Evolutionary conservation across 23 red algal species (phyloP).

Genomic region (Gracilaria domingensis): DNA sequence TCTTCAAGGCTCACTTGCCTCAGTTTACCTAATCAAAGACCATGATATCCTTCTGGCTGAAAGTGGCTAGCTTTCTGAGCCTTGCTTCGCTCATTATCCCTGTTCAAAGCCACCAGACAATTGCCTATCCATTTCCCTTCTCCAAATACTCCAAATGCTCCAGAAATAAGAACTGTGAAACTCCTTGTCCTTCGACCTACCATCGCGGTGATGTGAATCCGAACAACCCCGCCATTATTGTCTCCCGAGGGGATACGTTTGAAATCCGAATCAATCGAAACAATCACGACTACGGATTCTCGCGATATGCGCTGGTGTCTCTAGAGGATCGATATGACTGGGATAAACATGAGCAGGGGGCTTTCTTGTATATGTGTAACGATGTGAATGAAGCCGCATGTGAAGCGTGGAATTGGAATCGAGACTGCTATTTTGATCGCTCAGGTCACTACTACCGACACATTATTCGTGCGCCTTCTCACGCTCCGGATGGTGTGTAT

Average conservation of each 20-base stretch:
- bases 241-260: slow-evolving; percentile 15
- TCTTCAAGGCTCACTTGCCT: too few relatives aligned
- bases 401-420: neutral
- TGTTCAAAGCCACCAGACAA: slow-evolving; percentile 2
- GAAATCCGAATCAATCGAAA: slow-evolving; percentile 41
- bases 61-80: neutral
- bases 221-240: slow-evolving; percentile 12
- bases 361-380: slow-evolving; percentile 37
- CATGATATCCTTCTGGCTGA: neutral
- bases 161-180: neutral
- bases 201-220: slow-evolving; percentile 17
- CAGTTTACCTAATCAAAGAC: too few relatives aligned
- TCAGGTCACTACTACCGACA: slow-evolving; percentile 11
- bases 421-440: slow-evolving; percentile 31
- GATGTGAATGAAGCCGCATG: slow-evolving; percentile 21
- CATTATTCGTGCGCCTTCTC: slow-evolving; percentile 27
- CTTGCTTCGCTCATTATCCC: neutral
- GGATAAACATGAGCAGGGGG: slow-evolving; percentile 39
- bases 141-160: slow-evolving; percentile 33
- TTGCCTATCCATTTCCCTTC: slow-evolving; percentile 11
- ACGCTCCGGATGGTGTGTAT: slow-evolving; percentile 59
- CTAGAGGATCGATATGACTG: slow-evolving; percentile 22
- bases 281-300: slow-evolving; percentile 52
- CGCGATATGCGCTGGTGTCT: slow-evolving; percentile 33
- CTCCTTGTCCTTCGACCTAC: slow-evolving; percentile 4